Percentiles rank a stretch among this genome's conserved stretches.
phyloP scores from a whole-genome alignment of 495 filamentous ascomycete species.

The Trichoderma asperelloides region DNA sequence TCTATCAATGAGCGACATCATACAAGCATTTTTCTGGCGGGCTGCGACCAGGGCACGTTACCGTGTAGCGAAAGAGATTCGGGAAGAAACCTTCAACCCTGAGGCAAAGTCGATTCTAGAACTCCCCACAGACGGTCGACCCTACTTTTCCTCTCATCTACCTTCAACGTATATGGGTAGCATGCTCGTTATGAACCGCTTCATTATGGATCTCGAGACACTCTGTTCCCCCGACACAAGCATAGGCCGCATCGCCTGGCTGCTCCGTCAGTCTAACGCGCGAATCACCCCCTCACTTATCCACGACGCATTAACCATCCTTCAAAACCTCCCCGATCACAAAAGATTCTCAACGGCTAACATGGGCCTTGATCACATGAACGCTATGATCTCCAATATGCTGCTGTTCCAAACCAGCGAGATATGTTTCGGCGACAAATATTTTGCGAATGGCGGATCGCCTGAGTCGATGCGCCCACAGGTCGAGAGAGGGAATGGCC shows the following conservation, averaged over 20 bases:
- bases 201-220: conserved; percentile 19
- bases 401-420: conserved; percentile 20
- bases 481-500: conserved; percentile 19
- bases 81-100: conserved; percentile 15
- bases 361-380: conserved; percentile 23
- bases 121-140: conserved; percentile 23
- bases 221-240: conserved; percentile 23
- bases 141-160: conserved; percentile 23
- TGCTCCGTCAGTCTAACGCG: conserved; percentile 17
- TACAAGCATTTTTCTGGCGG: conserved; percentile 28
- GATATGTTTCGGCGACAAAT: conserved; percentile 20
- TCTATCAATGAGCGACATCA: conserved; percentile 22
- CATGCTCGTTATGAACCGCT: conserved; percentile 21
- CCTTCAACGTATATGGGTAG: conserved; percentile 29
- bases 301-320: conserved; percentile 26
- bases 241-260: conserved; percentile 19
- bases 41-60: conserved; percentile 25
- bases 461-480: conserved; percentile 23
- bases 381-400: conserved; percentile 24
- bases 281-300: conserved; percentile 20
- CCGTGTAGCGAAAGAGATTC: conserved; percentile 22
- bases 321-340: conserved; percentile 21
- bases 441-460: conserved; percentile 21
- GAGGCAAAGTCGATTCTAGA: conserved; percentile 27
- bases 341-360: conserved; percentile 18